phyloP scores from a whole-genome alignment of 164 flowering plant species.

The Nymphaea colorata region DNA sequence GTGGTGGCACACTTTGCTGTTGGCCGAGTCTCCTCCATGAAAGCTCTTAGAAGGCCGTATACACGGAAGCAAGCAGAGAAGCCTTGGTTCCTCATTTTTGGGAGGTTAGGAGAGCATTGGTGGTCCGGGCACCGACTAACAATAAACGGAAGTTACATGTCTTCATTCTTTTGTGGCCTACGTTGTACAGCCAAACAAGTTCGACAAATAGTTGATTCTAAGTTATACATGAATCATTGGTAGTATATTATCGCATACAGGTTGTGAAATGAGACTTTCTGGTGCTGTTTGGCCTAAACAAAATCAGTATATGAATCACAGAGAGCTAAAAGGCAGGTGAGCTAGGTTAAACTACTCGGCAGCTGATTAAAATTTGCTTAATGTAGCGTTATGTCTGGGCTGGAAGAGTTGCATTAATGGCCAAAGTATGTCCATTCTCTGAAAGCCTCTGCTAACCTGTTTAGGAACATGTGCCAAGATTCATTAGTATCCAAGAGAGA shows the following conservation, averaged over 20 bases:
- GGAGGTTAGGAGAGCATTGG: neutral
- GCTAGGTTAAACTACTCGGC: neutral
- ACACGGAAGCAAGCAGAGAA: neutral
- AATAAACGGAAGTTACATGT: neutral
- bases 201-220: neutral
- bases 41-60: neutral
- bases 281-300: neutral
- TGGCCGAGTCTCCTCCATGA: constrained; percentile 19
- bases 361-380: neutral
- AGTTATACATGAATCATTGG: neutral
- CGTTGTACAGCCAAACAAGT: neutral
- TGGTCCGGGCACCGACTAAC: neutral
- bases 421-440: constrained; percentile 69
- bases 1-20: constrained; percentile 94
- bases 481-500: neutral
- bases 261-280: neutral
- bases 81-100: neutral
- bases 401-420: constrained; percentile 72
- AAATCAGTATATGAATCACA: neutral
- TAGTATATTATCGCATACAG: neutral
- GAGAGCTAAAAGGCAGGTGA: neutral
- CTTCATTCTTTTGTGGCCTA: neutral
- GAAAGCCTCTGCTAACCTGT: constrained; percentile 57
- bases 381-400: constrained; percentile 7
- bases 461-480: neutral